Conservation (phyloP, 148 eudicot species). For the Salicornia ramosissima region DNA sequence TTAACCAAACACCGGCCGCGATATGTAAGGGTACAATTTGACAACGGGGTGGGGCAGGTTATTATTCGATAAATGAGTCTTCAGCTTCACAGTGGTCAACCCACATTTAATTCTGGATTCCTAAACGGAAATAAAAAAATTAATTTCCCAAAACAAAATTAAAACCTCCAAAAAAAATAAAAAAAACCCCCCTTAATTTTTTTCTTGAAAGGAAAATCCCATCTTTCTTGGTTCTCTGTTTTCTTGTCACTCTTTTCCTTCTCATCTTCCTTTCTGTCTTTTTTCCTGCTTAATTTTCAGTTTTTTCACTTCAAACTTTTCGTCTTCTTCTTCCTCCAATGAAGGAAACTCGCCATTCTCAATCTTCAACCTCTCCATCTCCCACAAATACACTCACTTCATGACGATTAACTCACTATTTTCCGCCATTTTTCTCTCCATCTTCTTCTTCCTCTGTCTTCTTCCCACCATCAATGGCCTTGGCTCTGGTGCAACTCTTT, state of each 20-base stretch:
- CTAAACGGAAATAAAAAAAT: constrained; percentile 12
- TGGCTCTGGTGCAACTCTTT: constrained; percentile 47
- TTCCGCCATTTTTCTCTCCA: constrained; percentile 6
- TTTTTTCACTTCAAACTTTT: constrained; percentile 14
- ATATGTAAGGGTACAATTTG: no score
- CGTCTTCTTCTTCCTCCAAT: constrained; percentile 20
- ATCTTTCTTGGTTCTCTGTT: constrained; percentile 14
- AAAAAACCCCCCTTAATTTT: no score
- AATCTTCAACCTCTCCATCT: constrained; percentile 6
- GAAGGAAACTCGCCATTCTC: constrained; percentile 22
- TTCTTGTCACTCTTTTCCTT: neutral
- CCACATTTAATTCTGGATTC: constrained; percentile 8
- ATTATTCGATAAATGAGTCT: no score
- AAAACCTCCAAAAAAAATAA: neutral
- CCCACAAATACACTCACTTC: neutral
- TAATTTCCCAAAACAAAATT: neutral
- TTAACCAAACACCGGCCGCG: no score
- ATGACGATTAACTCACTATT: constrained; percentile 31
- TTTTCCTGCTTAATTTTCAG: constrained; percentile 16
- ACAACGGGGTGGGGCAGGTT: no score
- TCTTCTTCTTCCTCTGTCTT: constrained; percentile 26
- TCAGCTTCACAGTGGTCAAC: constrained; percentile 6
- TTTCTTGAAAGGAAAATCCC: constrained; percentile 11
- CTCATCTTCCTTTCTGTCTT: neutral
- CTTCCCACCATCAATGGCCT: constrained; percentile 29